Base-by-base conservation (phyloP, 352 stramenopile species). In the Phytophthora lateralis region DNA sequence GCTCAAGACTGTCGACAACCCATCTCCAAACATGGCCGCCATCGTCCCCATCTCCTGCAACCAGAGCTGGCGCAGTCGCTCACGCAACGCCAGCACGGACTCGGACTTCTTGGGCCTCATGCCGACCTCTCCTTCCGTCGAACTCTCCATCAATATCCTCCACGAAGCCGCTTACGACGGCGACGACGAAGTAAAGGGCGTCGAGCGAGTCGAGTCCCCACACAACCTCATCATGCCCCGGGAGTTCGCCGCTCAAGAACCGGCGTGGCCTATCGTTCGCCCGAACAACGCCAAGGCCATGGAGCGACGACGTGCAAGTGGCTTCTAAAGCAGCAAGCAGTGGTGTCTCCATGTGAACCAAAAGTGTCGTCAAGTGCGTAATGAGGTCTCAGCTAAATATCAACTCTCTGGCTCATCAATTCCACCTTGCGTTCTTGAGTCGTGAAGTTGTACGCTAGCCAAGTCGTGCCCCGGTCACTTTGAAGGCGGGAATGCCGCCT, bases 31-130 rank as follows among this genome's bases (percentile, higher is more conserved):
- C 12, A 88, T 88, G 78, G 75, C 78, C 30, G 76, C 74, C 26
- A 70, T 88, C 54, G 78, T 88, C 55, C 75, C 75, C 11, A 73
- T 88, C 35, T 88, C 75, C 6, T 79, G 82, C 73, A 82, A 63
- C 41, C 69, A 78, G 44, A 71, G 68, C 27, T 84, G 76, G 75
- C 64, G 76, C 12, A 80, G 71, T 52, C 75, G 73, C 38, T 84
- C 73, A 45, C 77, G 77, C 56, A 82, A 76, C 57, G 68, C 69
- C 30, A 88, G 76, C 64, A 60, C 72, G 12, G 73, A 84, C 18
- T 66, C 53, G 59, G 73, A 66, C 47, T 53, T 61, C 34, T 27
- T 65, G 32, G 47, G 62, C 11, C 45, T 62, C 20, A 39, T 62
- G 43, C 54, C 54, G 15, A 30, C 44, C 1, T 68, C 60, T 0